Evolutionary conservation across 1,284 basidiomycete genomes (phyloP), one percentile per base, ranked within the genome.

Genomic region (Microbotryum scabiosae): DNA sequence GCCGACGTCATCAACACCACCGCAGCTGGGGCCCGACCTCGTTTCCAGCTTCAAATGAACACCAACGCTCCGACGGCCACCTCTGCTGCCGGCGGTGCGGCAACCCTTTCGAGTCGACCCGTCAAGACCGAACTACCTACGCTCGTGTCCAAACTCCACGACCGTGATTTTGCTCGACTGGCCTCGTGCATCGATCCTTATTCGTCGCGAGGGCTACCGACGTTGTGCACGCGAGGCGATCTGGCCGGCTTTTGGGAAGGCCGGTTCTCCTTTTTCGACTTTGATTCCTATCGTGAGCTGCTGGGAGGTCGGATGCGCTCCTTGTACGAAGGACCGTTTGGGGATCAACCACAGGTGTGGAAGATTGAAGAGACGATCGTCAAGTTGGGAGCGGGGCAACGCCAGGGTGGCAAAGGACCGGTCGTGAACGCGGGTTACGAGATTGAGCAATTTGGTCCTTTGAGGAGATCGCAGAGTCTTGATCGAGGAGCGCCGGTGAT

Each of bases 331-430:
- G 80, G 80, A 0, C 75, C 76, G 14, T 80, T 78, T 63, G 80
- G 79, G 4, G 77, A 79, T 65, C 80, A 82, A 64, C 78, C 78
- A 16, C 80, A 82, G 67, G 79, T 82, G 18, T 82, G 80, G 79
- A 77, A 77, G 55, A 67, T 82, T 44, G 73, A 71, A 45, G 80
- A 82, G 65, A 77, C 74, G 36, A 73, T 77, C 46, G 78, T 80
- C 4, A 55, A 55, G 46, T 47, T 67, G 26, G 36, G 16, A 54
- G 43, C 50, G 46, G 60, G 55, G 21, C 53, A 60, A n/a, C 26
- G 23, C 16, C 23, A 46, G 1, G 68, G 68, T 3, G 68, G 68
- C 4, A 55, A 48, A 4, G 67, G 69, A 12, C 59, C 61, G 8
- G 36, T 48, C 0, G 21, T 69, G 8, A 70, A 70, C 18, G 69